Conservation (phyloP, 202 grass and related monocot genomes). For the Elaeis oleifera region DNA sequence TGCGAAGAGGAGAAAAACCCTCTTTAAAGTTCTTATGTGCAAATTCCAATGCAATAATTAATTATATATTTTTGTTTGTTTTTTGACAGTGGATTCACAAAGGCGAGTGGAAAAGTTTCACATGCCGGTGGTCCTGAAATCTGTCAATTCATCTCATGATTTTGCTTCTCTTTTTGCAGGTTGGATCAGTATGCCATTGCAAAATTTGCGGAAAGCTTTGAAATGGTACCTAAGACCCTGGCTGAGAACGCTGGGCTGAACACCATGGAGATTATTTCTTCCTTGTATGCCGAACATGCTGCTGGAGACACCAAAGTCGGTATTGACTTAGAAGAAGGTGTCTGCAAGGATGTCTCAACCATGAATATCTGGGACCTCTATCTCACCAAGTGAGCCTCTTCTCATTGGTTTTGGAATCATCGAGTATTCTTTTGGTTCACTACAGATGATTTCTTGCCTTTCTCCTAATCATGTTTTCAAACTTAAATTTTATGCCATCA, state of each 20-base stretch:
- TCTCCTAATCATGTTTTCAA: too few relatives aligned
- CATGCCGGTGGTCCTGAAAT: too few relatives aligned
- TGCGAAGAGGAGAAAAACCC: too few relatives aligned
- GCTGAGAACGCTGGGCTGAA: constrained; percentile 80
- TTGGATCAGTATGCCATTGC: constrained; percentile 98
- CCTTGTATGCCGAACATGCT: constrained; percentile 95
- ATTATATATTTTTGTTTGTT: too few relatives aligned
- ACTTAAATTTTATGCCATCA: too few relatives aligned
- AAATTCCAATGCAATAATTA: too few relatives aligned
- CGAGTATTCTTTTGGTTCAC: too few relatives aligned
- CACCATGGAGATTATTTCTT: constrained; percentile 94
- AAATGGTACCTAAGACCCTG: constrained; percentile 92
- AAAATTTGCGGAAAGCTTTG: constrained; percentile 94
- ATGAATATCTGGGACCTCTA: constrained; percentile 90
- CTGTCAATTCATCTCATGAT: too few relatives aligned
- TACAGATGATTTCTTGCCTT: too few relatives aligned
- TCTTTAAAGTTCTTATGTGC: too few relatives aligned
- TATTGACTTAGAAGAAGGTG: constrained; percentile 77
- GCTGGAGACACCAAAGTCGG: constrained; percentile 59
- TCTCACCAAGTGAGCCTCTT: constrained; percentile 68
- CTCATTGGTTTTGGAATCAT: background rate
- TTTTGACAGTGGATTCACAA: too few relatives aligned
- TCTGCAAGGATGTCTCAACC: constrained; percentile 61
- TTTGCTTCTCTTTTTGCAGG: constrained; percentile 24
- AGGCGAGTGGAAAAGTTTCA: too few relatives aligned